Evolutionary conservation across 805 yeast genomes (phyloP).

Genomic region (Wickerhamomyces chambardii): DNA sequence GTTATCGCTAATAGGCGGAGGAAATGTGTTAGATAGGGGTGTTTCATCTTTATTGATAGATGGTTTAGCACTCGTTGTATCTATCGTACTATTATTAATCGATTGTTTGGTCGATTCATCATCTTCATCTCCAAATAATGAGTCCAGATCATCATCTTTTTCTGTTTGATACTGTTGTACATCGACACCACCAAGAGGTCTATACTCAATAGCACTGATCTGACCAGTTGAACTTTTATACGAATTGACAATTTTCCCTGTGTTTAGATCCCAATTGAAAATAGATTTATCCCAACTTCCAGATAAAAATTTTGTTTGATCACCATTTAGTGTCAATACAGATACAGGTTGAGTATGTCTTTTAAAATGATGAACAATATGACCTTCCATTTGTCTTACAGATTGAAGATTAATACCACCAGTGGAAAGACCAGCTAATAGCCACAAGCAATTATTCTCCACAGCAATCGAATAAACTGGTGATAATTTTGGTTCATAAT

Average conservation of each 20-base stretch:
- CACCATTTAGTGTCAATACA: slow-evolving; percentile 50
- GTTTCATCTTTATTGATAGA: slow-evolving; percentile 2
- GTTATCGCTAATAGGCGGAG: slow-evolving; percentile 25
- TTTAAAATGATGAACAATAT: slow-evolving; percentile 66
- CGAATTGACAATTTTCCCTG: slow-evolving; percentile 44
- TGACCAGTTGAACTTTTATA: slow-evolving; percentile 67
- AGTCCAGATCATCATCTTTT: slow-evolving; percentile 40
- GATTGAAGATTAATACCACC: slow-evolving; percentile 89
- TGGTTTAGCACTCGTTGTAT: background rate
- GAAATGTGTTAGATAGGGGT: too few species aligned
- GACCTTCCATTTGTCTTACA: slow-evolving; percentile 75
- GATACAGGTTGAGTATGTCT: slow-evolving; percentile 72
- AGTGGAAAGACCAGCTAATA: slow-evolving; percentile 67
- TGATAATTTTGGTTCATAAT: slow-evolving; percentile 48
- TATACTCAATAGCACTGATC: slow-evolving; percentile 61
- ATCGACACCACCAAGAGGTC: slow-evolving; percentile 37
- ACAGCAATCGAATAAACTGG: slow-evolving; percentile 87
- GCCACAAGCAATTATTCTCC: slow-evolving; percentile 77
- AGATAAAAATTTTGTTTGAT: slow-evolving; percentile 58
- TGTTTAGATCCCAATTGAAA: slow-evolving; percentile 77
- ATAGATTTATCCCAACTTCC: slow-evolving; percentile 90
- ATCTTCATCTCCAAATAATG: slow-evolving; percentile 50
- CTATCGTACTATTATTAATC: too few species aligned
- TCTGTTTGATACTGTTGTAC: slow-evolving; percentile 12
- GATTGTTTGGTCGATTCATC: slow-evolving; percentile 8